Percentiles rank a stretch among this genome's conserved stretches.
Conservation (phyloP, 305 asterid species). For the Nicotiana rustica region DNA sequence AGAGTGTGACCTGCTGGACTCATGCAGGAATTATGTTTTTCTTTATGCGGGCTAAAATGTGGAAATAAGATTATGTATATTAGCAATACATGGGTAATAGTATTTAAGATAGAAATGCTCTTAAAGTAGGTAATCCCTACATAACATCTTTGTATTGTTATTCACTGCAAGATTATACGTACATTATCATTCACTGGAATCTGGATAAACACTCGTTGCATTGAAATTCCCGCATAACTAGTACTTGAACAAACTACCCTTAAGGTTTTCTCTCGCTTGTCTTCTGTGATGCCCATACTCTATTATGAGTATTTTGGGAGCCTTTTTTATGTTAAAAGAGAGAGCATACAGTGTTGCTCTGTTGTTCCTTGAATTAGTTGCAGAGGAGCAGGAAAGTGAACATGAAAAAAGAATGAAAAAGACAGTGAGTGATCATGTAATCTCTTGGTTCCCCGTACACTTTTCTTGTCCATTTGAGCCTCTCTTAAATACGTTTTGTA, state of each 20-base stretch:
- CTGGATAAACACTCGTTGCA: not conserved
- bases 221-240: not conserved
- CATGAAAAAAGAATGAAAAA: not conserved
- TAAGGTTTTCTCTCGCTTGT: not conserved
- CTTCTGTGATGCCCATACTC: not conserved
- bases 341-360: not conserved
- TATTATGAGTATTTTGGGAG: not conserved
- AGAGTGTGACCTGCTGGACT: not conserved
- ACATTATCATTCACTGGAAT: not conserved
- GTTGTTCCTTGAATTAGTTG: not conserved
- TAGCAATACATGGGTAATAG: not conserved
- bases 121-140: not conserved
- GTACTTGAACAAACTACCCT: not conserved
- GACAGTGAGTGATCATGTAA: not conserved
- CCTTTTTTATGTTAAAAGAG: not conserved
- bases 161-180: not conserved
- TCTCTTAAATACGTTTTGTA: not conserved
- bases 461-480: not conserved
- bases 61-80: not conserved
- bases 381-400: not conserved
- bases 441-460: not conserved
- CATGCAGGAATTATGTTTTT: not conserved
- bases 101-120: not conserved
- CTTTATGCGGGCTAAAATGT: not conserved
- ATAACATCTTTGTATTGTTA: constrained; percentile 9